These are phyloP conservation scores for Macadamia tetraphylla DNA, from an alignment of 164 flowering plant genomes.

Conservation along the genomic window DNA sequence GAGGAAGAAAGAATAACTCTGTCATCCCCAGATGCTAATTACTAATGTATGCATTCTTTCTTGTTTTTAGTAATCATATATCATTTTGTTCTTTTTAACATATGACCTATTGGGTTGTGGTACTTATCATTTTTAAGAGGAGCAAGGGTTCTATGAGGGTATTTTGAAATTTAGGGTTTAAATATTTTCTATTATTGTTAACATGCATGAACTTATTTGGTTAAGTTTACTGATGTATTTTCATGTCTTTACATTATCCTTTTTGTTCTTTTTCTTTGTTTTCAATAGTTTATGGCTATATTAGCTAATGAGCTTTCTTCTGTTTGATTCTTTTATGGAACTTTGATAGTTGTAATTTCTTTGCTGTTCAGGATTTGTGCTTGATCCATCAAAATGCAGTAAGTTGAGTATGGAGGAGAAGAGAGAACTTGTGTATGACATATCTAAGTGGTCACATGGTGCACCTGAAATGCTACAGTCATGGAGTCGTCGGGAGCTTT, in stretches of 20 bases:
- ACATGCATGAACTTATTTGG: no score
- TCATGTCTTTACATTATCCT: not conserved
- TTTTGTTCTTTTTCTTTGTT: not conserved
- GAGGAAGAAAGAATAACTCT: not conserved
- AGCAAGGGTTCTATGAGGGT: no score
- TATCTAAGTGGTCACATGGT: slow-evolving; percentile 58
- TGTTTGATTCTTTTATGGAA: not conserved
- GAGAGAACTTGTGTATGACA: slow-evolving; percentile 70
- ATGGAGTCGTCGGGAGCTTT: slow-evolving; percentile 87
- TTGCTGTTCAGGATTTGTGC: slow-evolving; percentile 34
- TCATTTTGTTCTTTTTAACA: not conserved
- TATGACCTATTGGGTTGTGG: no score
- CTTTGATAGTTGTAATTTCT: not conserved
- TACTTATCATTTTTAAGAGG: no score
- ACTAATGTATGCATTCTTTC: not conserved
- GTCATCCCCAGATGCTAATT: not conserved
- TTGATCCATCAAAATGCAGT: slow-evolving; percentile 64
- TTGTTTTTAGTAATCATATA: not conserved
- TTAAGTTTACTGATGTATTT: no score
- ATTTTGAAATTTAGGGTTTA: no score
- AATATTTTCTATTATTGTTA: no score
- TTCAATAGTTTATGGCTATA: not conserved
- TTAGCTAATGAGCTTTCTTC: not conserved
- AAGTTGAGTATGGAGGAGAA: slow-evolving; percentile 72
- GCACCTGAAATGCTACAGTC: slow-evolving; percentile 68